These are phyloP conservation scores for Phialophora chinensis DNA, from an alignment of 2,329 filamentous ascomycete species.

Conservation along the genomic window DNA sequence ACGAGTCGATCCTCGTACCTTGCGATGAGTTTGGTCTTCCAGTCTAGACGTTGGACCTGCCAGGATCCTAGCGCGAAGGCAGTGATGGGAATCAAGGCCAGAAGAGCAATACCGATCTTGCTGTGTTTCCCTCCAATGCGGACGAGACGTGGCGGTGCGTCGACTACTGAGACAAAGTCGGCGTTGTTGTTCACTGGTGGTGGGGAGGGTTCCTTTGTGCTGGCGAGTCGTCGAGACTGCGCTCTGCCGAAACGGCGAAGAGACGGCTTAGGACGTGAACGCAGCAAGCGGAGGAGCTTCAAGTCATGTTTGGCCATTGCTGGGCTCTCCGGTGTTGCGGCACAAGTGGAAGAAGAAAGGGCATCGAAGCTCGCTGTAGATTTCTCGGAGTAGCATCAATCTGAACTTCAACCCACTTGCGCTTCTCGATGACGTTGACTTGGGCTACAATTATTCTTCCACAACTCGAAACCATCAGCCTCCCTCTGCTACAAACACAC, in stretches of 20 bases:
- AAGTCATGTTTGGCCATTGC: slow-evolving; percentile 29
- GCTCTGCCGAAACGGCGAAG: slow-evolving; percentile 3
- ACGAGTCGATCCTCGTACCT: slow-evolving; percentile 91
- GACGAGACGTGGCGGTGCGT: slow-evolving; percentile 81
- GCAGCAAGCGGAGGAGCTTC: slow-evolving; percentile 23
- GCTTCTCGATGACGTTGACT: slow-evolving; percentile 7
- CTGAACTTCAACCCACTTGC: background rate
- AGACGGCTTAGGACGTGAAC: slow-evolving; percentile 2
- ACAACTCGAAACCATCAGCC: background rate
- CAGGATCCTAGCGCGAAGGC: slow-evolving; percentile 90
- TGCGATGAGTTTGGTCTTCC: slow-evolving; percentile 92
- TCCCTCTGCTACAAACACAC: background rate
- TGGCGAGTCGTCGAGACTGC: slow-evolving; percentile 19
- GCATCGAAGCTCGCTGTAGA: background rate
- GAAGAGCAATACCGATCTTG: slow-evolving; percentile 32
- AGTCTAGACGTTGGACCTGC: slow-evolving; percentile 90
- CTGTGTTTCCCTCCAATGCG: slow-evolving; percentile 72
- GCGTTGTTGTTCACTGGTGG: slow-evolving; percentile 68
- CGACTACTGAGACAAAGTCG: slow-evolving; percentile 81
- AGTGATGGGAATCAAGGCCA: slow-evolving; percentile 84
- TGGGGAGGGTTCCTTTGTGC: slow-evolving; percentile 14
- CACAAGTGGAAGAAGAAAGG: background rate
- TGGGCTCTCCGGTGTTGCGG: background rate
- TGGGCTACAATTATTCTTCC: background rate
- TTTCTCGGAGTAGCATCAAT: background rate